A percentile compares a stretch with the other conserved stretches of the same genome.
Evolutionary conservation across 1,284 basidiomycete genomes (phyloP).

Genomic region (Apiotrichum siamense): DNA sequence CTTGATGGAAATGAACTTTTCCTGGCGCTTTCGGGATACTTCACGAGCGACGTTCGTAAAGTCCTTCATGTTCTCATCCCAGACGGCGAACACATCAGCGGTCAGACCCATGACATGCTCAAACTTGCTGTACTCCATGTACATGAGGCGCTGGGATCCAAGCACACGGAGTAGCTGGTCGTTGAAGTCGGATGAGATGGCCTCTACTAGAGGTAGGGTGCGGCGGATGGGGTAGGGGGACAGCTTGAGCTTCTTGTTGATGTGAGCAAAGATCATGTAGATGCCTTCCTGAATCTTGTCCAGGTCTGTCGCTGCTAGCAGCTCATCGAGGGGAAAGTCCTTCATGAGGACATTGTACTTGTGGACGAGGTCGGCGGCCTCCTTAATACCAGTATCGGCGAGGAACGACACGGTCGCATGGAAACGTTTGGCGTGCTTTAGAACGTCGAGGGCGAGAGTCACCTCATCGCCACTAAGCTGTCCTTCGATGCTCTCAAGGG

Average conservation of each 20-base stretch:
- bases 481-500: conserved; percentile 84
- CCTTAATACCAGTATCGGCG: conserved; percentile 92
- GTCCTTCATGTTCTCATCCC: conserved; percentile 97
- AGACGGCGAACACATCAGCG: conserved; percentile 79
- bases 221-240: conserved; percentile 95
- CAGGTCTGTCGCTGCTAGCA: conserved; percentile 90
- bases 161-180: conserved; percentile 89
- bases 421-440: conserved; percentile 94
- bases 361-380: conserved; percentile 83
- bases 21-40: conserved; percentile 80
- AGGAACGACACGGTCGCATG: conserved; percentile 97
- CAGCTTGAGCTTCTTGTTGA: conserved; percentile 91
- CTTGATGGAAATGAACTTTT: conserved; percentile 97
- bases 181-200: conserved; percentile 95
- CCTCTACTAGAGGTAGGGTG: conserved; percentile 91
- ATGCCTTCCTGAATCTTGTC: conserved; percentile 89
- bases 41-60: conserved; percentile 97
- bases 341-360: conserved; percentile 99
- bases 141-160: conserved; percentile 80
- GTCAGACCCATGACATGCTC: conserved; percentile 74
- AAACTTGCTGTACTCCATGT: conserved; percentile 90
- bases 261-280: conserved; percentile 79
- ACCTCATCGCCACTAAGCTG: conserved; percentile 91
- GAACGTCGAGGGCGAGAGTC: conserved; percentile 87
- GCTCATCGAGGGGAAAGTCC: conserved; percentile 94